phyloP scores from a whole-genome alignment of 345 rosid species.

The Sisymbrium altissimum region DNA sequence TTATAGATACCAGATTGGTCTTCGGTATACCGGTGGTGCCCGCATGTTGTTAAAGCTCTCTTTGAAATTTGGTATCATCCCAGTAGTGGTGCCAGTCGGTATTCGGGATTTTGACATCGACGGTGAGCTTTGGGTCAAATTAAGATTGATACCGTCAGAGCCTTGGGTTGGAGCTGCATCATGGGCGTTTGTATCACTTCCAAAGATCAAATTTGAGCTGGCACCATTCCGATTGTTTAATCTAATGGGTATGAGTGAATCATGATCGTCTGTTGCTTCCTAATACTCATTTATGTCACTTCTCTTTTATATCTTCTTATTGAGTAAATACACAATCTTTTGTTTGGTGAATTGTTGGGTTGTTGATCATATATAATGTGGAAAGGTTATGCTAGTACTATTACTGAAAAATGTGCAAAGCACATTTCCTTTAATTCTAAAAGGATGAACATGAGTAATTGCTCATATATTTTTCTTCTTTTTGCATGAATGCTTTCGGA shows the following conservation, averaged over 20 bases:
- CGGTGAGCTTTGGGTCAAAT: conserved; percentile 99
- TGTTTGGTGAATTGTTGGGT: not conserved
- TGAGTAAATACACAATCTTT: not conserved
- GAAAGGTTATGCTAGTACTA: not conserved
- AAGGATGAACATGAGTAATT: conserved; percentile 8
- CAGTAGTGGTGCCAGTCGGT: conserved; percentile 86
- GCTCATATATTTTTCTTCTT: conserved; percentile 28
- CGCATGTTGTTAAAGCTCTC: conserved; percentile 89
- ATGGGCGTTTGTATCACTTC: conserved; percentile 98
- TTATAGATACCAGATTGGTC: conserved; percentile 91
- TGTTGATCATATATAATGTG: conserved; percentile 7
- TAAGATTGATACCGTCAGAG: conserved; percentile 79
- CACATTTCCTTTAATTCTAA: not conserved
- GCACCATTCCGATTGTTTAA: conserved; percentile 95
- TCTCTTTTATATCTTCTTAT: not conserved
- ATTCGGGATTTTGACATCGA: conserved; percentile 94
- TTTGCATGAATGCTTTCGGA: conserved; percentile 42
- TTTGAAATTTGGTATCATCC: conserved; percentile 77
- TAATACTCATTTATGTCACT: not conserved
- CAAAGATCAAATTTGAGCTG: conserved; percentile 87
- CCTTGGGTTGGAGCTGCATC: conserved; percentile 97
- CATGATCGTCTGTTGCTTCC: conserved; percentile 2
- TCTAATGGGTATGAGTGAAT: conserved; percentile 72
- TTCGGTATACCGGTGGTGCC: conserved; percentile 96
- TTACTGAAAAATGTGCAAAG: not conserved